These are phyloP conservation scores for Serpula lacrymans DNA, from an alignment of 768 basidiomycete genomes.

Conservation along the genomic window DNA sequence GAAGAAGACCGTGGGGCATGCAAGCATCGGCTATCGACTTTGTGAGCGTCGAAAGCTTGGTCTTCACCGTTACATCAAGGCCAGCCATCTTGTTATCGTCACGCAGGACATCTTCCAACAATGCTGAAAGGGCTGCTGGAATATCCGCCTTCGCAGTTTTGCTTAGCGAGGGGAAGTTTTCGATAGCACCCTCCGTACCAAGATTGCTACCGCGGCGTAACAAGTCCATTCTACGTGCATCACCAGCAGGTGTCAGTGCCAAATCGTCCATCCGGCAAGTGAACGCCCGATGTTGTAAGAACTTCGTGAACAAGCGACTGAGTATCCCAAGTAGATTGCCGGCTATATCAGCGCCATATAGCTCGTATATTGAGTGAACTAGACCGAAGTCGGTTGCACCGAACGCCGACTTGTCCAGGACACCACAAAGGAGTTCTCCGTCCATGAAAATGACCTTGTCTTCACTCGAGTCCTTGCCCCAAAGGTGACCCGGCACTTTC, in stretches of 20 bases:
- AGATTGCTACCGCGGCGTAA: slow-evolving; percentile 63
- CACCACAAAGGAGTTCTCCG: slow-evolving; percentile 89
- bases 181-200: slow-evolving; percentile 86
- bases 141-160: slow-evolving; percentile 50
- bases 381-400: slow-evolving; percentile 95
- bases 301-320: slow-evolving; percentile 94
- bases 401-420: slow-evolving; percentile 96
- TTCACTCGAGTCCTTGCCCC: slow-evolving; percentile 78
- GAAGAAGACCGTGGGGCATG: slow-evolving; percentile 82
- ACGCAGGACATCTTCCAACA: slow-evolving; percentile 89
- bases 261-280: slow-evolving; percentile 99
- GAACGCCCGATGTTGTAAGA: slow-evolving; percentile 94
- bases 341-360: slow-evolving; percentile 88
- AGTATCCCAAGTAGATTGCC: slow-evolving; percentile 91
- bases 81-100: slow-evolving; percentile 98
- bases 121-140: slow-evolving; percentile 50
- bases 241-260: slow-evolving; percentile 79
- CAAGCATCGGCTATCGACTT: slow-evolving; percentile 86
- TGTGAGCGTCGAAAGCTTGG: slow-evolving; percentile 80
- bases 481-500: slow-evolving; percentile 84
- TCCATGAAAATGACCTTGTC: slow-evolving; percentile 88
- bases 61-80: slow-evolving; percentile 89
- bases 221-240: slow-evolving; percentile 63
- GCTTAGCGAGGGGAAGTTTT: slow-evolving; percentile 79
- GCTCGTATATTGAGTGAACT: slow-evolving; percentile 94